phyloP scores from a whole-genome alignment of 345 rosid species.

The Hypericum perforatum region DNA sequence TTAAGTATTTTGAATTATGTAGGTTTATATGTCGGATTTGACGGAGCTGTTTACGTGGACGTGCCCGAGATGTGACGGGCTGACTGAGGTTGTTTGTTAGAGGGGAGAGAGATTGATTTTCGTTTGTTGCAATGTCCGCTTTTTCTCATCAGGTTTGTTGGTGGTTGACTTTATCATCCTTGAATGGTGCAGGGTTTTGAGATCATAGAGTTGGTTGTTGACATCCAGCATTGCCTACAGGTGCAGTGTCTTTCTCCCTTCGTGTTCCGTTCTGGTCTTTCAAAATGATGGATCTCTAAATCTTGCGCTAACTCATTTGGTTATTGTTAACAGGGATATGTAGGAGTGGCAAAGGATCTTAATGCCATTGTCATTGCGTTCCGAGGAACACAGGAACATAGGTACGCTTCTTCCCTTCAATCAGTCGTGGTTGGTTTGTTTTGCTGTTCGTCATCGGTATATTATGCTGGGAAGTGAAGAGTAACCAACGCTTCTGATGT shows the following conservation, averaged over 20 bases:
- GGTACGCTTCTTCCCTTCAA: conserved; percentile 18
- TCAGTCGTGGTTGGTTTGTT: not conserved
- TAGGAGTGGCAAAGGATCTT: conserved; percentile 58
- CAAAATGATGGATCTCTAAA: too few species aligned
- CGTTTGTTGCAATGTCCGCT: not conserved
- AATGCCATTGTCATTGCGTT: conserved; percentile 60
- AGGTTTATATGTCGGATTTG: conserved; percentile 83
- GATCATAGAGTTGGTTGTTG: conserved; percentile 73
- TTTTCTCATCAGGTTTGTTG: not conserved
- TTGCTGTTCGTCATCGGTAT: too few species aligned
- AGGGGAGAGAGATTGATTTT: conserved; percentile 4
- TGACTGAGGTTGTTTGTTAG: conserved; percentile 42
- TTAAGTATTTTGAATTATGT: conserved; percentile 16
- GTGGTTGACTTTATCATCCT: not conserved
- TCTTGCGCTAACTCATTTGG: too few species aligned
- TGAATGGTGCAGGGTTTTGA: conserved; percentile 57
- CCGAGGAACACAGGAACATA: conserved; percentile 68
- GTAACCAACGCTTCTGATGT: too few species aligned
- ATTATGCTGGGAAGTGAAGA: too few species aligned
- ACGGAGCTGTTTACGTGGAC: conserved; percentile 81
- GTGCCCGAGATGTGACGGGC: conserved; percentile 67
- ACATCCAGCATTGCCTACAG: conserved; percentile 77
- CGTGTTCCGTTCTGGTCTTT: too few species aligned
- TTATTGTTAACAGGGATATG: conserved; percentile 43
- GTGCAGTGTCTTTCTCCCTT: conserved; percentile 16